Evolutionary conservation across 1,284 basidiomycete genomes (phyloP).

Genomic region (Ceratobasidium sp.): DNA sequence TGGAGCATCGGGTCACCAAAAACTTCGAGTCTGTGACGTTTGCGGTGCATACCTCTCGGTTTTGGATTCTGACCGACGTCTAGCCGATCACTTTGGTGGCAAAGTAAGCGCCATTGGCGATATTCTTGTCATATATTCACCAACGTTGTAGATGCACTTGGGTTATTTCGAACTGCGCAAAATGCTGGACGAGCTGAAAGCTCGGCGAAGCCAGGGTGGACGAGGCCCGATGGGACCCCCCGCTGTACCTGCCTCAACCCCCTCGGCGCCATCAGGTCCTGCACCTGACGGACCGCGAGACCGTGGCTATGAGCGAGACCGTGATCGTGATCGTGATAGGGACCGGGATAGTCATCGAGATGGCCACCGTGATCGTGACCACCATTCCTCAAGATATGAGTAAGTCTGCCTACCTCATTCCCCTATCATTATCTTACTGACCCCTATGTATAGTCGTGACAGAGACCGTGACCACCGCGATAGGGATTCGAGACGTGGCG

Average conservation of each 20-base stretch:
- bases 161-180: slow-evolving; percentile 98
- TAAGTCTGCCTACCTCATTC: slow-evolving; percentile 53
- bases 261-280: slow-evolving; percentile 51
- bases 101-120: slow-evolving; percentile 68
- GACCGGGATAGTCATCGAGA: slow-evolving; percentile 43
- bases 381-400: slow-evolving; percentile 75
- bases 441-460: neutral
- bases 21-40: slow-evolving; percentile 98
- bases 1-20: slow-evolving; percentile 98
- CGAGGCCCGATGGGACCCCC: slow-evolving; percentile 52
- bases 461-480: slow-evolving; percentile 17
- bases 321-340: slow-evolving; percentile 50
- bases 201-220: slow-evolving; percentile 77
- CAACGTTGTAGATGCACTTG: slow-evolving; percentile 83
- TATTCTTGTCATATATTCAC: neutral
- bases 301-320: slow-evolving; percentile 53
- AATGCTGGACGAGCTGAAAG: slow-evolving; percentile 87
- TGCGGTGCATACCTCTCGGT: slow-evolving; percentile 99
- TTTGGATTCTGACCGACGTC: slow-evolving; percentile 95
- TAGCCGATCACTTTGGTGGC: slow-evolving; percentile 99
- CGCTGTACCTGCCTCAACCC: slow-evolving; percentile 45
- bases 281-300: slow-evolving; percentile 45
- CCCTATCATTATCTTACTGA: neutral
- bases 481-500: slow-evolving; percentile 64
- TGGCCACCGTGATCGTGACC: slow-evolving; percentile 52